These are phyloP conservation scores for Chrysoporthe deuterocubensis DNA, from an alignment of 2,329 filamentous ascomycete genomes.

Conservation along the genomic window DNA sequence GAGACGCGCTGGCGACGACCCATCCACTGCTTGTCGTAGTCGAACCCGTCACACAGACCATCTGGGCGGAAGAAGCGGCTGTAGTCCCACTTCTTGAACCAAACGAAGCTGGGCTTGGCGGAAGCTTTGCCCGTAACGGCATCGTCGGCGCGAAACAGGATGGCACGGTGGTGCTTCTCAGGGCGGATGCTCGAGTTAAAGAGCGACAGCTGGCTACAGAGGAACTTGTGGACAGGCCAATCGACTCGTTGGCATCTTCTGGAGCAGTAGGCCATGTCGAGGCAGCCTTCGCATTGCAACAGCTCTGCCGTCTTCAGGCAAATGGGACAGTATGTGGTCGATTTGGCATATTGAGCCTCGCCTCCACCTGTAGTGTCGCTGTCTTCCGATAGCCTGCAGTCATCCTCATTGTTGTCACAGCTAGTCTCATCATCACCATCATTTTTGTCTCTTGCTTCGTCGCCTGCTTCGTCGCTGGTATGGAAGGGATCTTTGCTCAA, in stretches of 20 bases:
- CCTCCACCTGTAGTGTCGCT: neutral
- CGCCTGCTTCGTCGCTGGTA: neutral
- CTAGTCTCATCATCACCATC: neutral
- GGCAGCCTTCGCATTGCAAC: slow-evolving; percentile 8
- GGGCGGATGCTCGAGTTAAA: slow-evolving; percentile 9
- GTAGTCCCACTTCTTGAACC: neutral
- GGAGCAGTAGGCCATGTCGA: slow-evolving; percentile 23
- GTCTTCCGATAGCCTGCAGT: neutral
- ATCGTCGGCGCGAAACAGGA: slow-evolving; percentile 17
- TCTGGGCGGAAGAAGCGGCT: neutral
- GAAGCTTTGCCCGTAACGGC: neutral
- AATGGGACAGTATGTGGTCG: slow-evolving; percentile 11
- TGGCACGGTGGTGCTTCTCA: slow-evolving; percentile 11
- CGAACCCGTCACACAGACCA: neutral
- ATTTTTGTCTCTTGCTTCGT: neutral
- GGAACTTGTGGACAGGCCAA: slow-evolving; percentile 17
- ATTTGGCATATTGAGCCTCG: neutral
- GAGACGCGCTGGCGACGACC: neutral
- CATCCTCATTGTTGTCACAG: neutral
- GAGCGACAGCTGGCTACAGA: slow-evolving; percentile 5
- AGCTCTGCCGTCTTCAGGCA: slow-evolving; percentile 11
- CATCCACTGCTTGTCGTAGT: neutral
- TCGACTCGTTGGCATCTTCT: slow-evolving; percentile 14
- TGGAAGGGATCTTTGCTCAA: neutral
- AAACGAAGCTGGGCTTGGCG: neutral